Conservation (phyloP, 352 stramenopile species). For the Phytophthora pluvialis region DNA sequence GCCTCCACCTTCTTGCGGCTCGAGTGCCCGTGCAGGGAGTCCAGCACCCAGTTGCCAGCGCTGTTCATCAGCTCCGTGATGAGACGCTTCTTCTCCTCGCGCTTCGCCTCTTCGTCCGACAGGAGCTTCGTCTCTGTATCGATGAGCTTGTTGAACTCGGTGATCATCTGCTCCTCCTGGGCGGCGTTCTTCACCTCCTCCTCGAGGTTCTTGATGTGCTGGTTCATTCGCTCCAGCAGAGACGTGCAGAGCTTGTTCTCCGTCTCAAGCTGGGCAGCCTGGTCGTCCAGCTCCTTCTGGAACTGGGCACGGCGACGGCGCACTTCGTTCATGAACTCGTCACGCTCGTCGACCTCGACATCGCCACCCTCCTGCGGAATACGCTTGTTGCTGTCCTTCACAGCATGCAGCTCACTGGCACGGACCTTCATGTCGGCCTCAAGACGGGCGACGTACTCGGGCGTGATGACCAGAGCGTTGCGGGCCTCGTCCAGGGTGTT, state of each 20-base stretch:
- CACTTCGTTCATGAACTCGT: constrained; percentile 91
- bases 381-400: constrained; percentile 88
- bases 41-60: constrained; percentile 86
- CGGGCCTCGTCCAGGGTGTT: constrained; percentile 74
- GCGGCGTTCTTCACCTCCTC: constrained; percentile 78
- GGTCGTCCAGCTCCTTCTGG: constrained; percentile 86
- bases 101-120: constrained; percentile 82
- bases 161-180: constrained; percentile 75
- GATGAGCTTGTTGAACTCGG: constrained; percentile 74
- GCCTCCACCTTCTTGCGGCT: constrained; percentile 89
- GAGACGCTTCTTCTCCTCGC: constrained; percentile 88
- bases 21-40: constrained; percentile 85
- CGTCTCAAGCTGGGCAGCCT: constrained; percentile 73
- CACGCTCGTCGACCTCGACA: constrained; percentile 75
- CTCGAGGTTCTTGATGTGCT: constrained; percentile 83
- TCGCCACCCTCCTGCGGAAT: constrained; percentile 79
- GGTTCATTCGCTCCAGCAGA: constrained; percentile 82
- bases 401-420: constrained; percentile 69
- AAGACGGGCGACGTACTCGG: constrained; percentile 84
- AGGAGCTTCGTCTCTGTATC: constrained; percentile 81
- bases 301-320: constrained; percentile 77
- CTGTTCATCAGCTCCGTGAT: constrained; percentile 90
- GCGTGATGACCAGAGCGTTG: constrained; percentile 77
- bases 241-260: constrained; percentile 84
- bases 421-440: constrained; percentile 89